Conservation (phyloP, 192 early-diverging fungal species). For the Backusella mclennaniae region DNA sequence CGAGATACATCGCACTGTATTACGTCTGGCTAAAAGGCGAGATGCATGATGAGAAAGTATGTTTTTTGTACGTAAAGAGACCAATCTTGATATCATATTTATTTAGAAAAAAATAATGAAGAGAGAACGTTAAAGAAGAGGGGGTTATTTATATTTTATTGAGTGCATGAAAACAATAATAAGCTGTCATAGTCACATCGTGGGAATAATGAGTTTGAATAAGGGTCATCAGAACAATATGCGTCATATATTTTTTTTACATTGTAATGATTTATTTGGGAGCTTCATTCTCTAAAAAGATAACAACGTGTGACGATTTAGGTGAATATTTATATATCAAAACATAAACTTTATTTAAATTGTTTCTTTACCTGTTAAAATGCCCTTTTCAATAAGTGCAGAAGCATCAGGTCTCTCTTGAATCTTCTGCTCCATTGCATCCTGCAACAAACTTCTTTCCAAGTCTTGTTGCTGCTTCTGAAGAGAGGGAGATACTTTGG, state of each 20-base stretch:
- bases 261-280: not conserved
- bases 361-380: constrained; percentile 39
- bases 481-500: constrained; percentile 47
- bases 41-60: not conserved
- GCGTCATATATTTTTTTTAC: not conserved
- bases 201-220: constrained; percentile 10
- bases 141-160: constrained; percentile 11
- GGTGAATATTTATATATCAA: not conserved
- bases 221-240: not conserved
- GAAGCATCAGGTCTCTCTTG: constrained; percentile 42
- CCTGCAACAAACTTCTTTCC: constrained; percentile 43
- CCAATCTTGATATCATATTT: constrained; percentile 5
- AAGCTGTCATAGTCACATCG: constrained; percentile 7
- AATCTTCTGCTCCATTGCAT: constrained; percentile 48
- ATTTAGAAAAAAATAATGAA: not conserved
- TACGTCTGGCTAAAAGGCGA: not conserved
- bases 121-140: constrained; percentile 8
- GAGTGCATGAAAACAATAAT: not conserved
- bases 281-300: not conserved
- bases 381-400: constrained; percentile 55
- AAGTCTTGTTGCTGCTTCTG: constrained; percentile 45
- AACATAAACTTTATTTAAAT: not conserved
- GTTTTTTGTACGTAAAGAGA: constrained; percentile 5
- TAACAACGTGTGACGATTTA: not conserved
- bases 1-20: constrained; percentile 23